Percentiles rank a stretch among this genome's conserved stretches.
Conservation (phyloP, 163 green algal genomes). For the Chloromonas sp. region DNA sequence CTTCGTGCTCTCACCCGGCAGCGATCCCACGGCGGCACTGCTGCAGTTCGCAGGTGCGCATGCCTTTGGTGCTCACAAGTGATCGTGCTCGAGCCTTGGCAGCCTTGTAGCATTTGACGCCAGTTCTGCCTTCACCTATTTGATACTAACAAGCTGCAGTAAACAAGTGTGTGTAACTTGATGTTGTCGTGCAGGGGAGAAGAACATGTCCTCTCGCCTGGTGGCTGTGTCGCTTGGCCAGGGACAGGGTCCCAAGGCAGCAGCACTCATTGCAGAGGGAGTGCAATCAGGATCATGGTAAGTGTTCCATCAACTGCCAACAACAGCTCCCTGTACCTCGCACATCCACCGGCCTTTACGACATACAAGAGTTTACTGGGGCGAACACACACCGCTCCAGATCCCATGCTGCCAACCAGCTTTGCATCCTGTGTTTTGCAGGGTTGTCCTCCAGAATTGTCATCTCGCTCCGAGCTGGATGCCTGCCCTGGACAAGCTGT, state of each 20-base stretch:
- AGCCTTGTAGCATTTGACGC: not conserved
- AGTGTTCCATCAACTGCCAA: not conserved
- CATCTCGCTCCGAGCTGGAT: constrained; percentile 70
- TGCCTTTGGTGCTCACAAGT: not conserved
- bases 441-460: constrained; percentile 46
- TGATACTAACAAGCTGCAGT: too few species aligned
- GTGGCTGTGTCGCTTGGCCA: constrained; percentile 67
- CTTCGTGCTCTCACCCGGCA: constrained; percentile 73
- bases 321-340: too few species aligned
- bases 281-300: not conserved
- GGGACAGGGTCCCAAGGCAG: constrained; percentile 68
- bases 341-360: too few species aligned
- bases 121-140: not conserved
- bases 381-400: too few species aligned
- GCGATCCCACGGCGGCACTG: constrained; percentile 71
- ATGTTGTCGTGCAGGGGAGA: constrained; percentile 36
- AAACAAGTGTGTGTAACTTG: too few species aligned
- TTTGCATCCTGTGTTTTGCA: not conserved
- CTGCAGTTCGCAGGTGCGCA: constrained; percentile 62
- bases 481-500: constrained; percentile 69
- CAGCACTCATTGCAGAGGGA: constrained; percentile 67
- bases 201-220: constrained; percentile 52
- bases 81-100: not conserved
- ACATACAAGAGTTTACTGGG: too few species aligned
- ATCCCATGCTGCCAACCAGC: too few species aligned